Conservation (phyloP, 2,329 filamentous ascomycete genomes). For the Trichoderma harzianum region DNA sequence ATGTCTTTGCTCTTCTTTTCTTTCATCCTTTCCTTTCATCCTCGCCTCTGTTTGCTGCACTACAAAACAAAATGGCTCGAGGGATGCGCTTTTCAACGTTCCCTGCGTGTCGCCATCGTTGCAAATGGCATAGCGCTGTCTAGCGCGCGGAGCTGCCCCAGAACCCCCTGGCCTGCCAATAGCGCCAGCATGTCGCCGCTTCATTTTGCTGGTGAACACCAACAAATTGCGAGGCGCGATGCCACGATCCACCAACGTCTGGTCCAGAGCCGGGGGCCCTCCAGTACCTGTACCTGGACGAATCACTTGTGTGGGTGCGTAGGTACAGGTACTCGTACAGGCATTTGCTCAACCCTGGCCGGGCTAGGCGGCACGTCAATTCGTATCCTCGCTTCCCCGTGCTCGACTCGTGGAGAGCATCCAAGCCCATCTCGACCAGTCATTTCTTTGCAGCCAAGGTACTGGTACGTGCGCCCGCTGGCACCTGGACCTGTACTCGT, state of each 20-base stretch:
- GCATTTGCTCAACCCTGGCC: neutral
- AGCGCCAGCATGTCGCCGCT: conserved; percentile 7
- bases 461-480: neutral
- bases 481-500: neutral
- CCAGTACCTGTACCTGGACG: neutral
- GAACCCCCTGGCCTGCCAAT: conserved; percentile 9
- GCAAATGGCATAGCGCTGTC: conserved; percentile 14
- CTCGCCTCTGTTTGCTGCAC: neutral
- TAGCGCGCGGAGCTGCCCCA: conserved; percentile 11
- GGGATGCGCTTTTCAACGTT: conserved; percentile 2
- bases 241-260: conserved; percentile 15
- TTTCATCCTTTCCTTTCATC: neutral
- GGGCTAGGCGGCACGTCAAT: neutral
- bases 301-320: neutral
- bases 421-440: neutral
- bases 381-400: conserved; percentile 14
- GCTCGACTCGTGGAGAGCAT: neutral
- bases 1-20: neutral
- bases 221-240: conserved; percentile 19
- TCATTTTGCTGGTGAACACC: conserved; percentile 1
- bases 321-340: neutral
- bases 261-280: neutral
- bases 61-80: neutral
- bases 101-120: conserved; percentile 11
- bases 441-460: neutral